Conservation (phyloP, 768 basidiomycete species). For the Dendrothele bispora region DNA sequence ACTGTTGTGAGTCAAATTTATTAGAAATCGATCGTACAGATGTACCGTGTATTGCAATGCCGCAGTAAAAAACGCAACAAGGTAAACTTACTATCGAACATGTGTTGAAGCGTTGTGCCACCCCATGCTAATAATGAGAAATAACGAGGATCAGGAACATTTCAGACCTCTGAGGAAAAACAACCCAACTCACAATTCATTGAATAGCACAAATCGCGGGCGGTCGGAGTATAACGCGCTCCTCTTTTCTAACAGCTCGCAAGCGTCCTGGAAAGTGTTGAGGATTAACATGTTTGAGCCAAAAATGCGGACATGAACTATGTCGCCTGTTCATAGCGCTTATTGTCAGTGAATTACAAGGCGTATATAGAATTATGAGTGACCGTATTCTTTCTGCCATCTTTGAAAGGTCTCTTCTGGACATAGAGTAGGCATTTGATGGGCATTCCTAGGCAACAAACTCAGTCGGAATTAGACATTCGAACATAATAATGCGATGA, state of each 20-base stretch:
- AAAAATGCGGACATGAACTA: constrained; percentile 41
- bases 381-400: constrained; percentile 5
- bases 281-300: constrained; percentile 50
- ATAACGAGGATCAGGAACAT: not conserved
- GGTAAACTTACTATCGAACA: constrained; percentile 47
- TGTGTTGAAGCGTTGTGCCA: constrained; percentile 49
- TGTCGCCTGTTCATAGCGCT: constrained; percentile 32
- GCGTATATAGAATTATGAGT: not conserved
- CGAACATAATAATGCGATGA: no score
- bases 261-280: constrained; percentile 42
- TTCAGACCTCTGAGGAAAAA: not conserved
- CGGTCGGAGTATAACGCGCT: constrained; percentile 56
- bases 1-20: constrained; percentile 22
- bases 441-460: constrained; percentile 5
- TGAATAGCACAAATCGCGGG: constrained; percentile 46
- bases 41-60: not conserved
- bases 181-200: constrained; percentile 50
- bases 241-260: constrained; percentile 52
- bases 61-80: not conserved
- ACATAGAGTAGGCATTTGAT: constrained; percentile 1
- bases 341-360: not conserved
- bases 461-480: no score
- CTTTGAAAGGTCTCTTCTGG: not conserved
- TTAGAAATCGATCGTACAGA: no score
- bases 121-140: constrained; percentile 42